phyloP scores from a whole-genome alignment of 1,284 basidiomycete species.

The Agaricales sp. region DNA sequence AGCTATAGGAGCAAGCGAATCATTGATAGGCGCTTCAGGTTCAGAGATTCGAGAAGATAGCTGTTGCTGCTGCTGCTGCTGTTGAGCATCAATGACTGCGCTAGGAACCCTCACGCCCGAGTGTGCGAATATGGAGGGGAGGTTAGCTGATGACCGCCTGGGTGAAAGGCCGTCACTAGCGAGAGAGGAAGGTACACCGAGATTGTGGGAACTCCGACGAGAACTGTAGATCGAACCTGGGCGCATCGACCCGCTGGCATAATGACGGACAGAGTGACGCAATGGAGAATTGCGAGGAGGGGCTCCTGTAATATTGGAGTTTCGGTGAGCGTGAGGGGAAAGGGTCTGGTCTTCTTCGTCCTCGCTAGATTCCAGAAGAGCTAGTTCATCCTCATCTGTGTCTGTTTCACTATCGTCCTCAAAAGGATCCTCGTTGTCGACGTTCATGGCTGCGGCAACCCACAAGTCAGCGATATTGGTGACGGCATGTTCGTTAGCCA shows the following conservation, averaged over 20 bases:
- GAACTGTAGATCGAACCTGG: not conserved
- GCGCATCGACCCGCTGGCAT: not conserved
- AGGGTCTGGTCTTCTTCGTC: conserved; percentile 23
- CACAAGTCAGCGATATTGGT: conserved; percentile 86
- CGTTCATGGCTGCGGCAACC: conserved; percentile 89
- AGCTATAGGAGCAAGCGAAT: conserved; percentile 40
- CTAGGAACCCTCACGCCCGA: conserved; percentile 66
- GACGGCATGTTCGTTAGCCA: conserved; percentile 87
- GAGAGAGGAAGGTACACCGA: conserved; percentile 21
- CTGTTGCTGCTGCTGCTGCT: conserved; percentile 25
- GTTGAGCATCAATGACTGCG: conserved; percentile 60
- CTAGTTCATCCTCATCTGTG: conserved; percentile 20
- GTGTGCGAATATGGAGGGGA: conserved; percentile 73
- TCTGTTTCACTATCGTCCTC: conserved; percentile 42
- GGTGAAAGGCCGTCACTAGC: conserved; percentile 13
- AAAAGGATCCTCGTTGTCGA: conserved; percentile 73
- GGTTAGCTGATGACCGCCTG: conserved; percentile 42
- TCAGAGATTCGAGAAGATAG: conserved; percentile 26
- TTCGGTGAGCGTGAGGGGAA: conserved; percentile 20
- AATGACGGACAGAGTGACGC: not conserved
- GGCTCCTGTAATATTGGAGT: no score
- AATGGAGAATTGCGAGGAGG: not conserved
- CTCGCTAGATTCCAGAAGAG: conserved; percentile 19
- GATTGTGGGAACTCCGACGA: conserved; percentile 5
- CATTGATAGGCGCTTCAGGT: conserved; percentile 17